phyloP scores from a whole-genome alignment of 352 stramenopile species.

The Blastocystis sp. region DNA sequence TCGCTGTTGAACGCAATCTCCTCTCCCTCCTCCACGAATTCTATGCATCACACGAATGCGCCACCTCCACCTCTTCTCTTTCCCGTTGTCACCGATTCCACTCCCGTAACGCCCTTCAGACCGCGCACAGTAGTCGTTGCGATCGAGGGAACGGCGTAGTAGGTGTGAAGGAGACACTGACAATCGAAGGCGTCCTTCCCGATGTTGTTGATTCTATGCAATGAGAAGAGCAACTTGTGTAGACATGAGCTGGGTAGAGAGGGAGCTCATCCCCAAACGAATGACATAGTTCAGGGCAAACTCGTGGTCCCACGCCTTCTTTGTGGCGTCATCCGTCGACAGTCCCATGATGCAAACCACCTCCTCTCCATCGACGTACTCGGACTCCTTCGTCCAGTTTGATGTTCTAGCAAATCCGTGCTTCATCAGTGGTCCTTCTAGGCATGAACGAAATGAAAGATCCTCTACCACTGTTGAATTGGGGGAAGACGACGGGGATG shows the following conservation, averaged over 20 bases:
- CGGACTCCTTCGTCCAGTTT: conserved; percentile 25
- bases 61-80: not conserved
- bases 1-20: conserved; percentile 27
- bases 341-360: conserved; percentile 23
- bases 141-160: conserved; percentile 48
- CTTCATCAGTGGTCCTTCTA: conserved; percentile 62
- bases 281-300: conserved; percentile 45
- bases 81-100: conserved; percentile 17
- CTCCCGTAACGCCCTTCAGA: conserved; percentile 12
- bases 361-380: conserved; percentile 23
- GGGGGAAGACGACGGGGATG: conserved; percentile 66
- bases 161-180: conserved; percentile 42
- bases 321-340: not conserved
- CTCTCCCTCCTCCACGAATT: conserved; percentile 13
- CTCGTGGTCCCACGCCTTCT: conserved; percentile 15
- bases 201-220: conserved; percentile 12
- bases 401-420: conserved; percentile 67
- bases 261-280: not conserved
- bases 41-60: not conserved
- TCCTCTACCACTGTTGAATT: conserved; percentile 47
- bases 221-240: not conserved
- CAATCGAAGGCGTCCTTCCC: not conserved
- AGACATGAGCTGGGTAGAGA: conserved; percentile 15
- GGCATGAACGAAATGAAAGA: not conserved
- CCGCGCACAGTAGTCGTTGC: conserved; percentile 1